A percentile compares a stretch with the other conserved stretches of the same genome.
Evolutionary conservation across 352 stramenopile species (phyloP).

Genomic region (Phytophthora litchii): DNA sequence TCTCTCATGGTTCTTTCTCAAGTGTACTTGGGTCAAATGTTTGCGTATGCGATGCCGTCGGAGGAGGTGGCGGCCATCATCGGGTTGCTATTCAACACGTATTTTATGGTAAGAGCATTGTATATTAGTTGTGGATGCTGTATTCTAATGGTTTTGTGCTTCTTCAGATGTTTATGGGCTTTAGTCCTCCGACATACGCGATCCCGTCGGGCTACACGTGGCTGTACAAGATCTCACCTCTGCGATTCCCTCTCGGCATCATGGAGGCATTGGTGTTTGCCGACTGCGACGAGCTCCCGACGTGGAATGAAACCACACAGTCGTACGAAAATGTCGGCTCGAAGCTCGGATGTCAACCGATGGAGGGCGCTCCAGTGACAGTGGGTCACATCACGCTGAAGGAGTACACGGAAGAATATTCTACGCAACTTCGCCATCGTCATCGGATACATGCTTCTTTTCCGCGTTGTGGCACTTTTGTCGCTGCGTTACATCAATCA

Average conservation of each 20-base stretch:
- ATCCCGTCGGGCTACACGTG: conserved; percentile 39
- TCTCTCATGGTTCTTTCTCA: conserved; percentile 37
- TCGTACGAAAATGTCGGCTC: conserved; percentile 20
- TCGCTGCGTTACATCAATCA: conserved; percentile 32
- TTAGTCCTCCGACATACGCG: neutral
- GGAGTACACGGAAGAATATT: conserved; percentile 26
- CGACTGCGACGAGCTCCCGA: too few species aligned
- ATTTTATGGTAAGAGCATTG: too few species aligned
- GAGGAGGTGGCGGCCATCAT: conserved; percentile 14
- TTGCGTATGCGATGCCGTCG: conserved; percentile 30
- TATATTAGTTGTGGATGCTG: too few species aligned
- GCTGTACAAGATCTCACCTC: conserved; percentile 31
- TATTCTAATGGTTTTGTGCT: too few species aligned
- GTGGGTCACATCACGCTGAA: conserved; percentile 27
- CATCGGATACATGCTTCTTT: conserved; percentile 36
- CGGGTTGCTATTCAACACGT: conserved; percentile 29
- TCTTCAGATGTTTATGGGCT: conserved; percentile 39
- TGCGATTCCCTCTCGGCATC: conserved; percentile 18
- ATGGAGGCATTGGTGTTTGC: too few species aligned
- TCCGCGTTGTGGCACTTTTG: conserved; percentile 37
- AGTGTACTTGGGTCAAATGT: conserved; percentile 36
- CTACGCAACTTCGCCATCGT: conserved; percentile 34
- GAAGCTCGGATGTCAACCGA: conserved; percentile 27
- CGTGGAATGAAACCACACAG: conserved; percentile 1
- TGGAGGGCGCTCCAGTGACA: conserved; percentile 10